Base-by-base conservation (phyloP, 2,329 filamentous ascomycete genomes). In the Trichoderma sp. region DNA sequence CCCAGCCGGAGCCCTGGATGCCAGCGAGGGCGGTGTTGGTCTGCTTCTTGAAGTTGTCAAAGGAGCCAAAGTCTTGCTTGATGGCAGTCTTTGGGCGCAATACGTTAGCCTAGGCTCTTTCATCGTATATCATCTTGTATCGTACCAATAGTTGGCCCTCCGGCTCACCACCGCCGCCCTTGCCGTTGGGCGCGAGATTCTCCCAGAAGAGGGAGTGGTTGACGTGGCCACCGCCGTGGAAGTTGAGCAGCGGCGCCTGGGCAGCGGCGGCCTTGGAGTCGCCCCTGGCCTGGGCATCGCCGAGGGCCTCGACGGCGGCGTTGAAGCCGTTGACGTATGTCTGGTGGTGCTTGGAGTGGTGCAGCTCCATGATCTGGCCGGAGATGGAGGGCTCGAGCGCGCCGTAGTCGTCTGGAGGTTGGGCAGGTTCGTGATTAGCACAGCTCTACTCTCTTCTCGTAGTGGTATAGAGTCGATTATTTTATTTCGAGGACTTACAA, bases 281-380 rank as follows among this genome's bases (percentile, higher is more conserved):
- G 74, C 89, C 89, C 79, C 89, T 86, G 76, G 82, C 83, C 76
- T 87, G 85, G 43, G 91, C 91, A 69, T 84, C 82, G 46, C 86
- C 87, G 61, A 92, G 81, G 78, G 94, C 89, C 81, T 94, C 89
- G 73, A 89, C 83, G 69, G 92, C 90, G 70, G 90, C 86, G 84
- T 97, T 97, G 85, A 92, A 92, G 79, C 90, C 91, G 81, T 90
- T 96, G 75, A 97, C 93, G 80, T 97, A 97, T 77, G 94, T 94
- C 82, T 95, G 90, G 85, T 97, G 94, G 86, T 97, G 94, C 83
- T 94, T 95, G 83, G 88, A 90, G 88, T 97, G 92, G 86, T 97
- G 94, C 56, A 97, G 88, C 84, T 97, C 92, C 94, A 97, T 97
- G 84, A 97, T 97, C 83, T 96, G 89, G 80, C 91, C 91, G 59